phyloP scores from a whole-genome alignment of 106 monocot genomes.

The Chionographis japonica region DNA sequence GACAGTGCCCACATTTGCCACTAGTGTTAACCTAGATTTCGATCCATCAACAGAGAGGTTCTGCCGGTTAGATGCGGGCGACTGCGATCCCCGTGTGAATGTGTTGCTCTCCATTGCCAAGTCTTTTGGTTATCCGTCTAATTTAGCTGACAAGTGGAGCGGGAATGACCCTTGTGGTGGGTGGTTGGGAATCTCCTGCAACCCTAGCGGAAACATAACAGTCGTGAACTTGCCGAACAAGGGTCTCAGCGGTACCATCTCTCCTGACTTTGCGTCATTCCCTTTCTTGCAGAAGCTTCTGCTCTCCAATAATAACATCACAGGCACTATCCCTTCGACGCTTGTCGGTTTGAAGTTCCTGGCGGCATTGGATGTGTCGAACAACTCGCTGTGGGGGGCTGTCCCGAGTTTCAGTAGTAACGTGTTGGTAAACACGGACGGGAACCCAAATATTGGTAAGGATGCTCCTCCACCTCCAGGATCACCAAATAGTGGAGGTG shows the following conservation, averaged over 20 bases:
- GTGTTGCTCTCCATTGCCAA: slow-evolving; percentile 22
- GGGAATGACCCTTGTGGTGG: slow-evolving; percentile 24
- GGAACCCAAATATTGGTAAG: slow-evolving; percentile 33
- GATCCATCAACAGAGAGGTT: slow-evolving; percentile 14
- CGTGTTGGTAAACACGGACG: slow-evolving; percentile 16
- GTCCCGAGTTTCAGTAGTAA: slow-evolving; percentile 17
- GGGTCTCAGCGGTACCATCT: slow-evolving; percentile 25
- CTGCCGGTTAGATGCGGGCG: slow-evolving; percentile 1
- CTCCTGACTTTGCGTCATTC: slow-evolving; percentile 17
- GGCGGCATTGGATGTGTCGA: slow-evolving; percentile 21
- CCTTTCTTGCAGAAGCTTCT: slow-evolving; percentile 22
- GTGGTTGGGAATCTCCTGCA: slow-evolving; percentile 28
- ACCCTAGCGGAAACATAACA: slow-evolving; percentile 9
- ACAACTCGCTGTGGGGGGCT: slow-evolving; percentile 20
- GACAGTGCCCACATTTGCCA: slow-evolving; percentile 31
- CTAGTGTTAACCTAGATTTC: slow-evolving; percentile 13
- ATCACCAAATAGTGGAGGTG: neutral
- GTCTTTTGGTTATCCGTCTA: slow-evolving; percentile 22
- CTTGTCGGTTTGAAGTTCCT: slow-evolving; percentile 20
- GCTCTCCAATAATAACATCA: slow-evolving; percentile 22
- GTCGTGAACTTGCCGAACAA: slow-evolving; percentile 18
- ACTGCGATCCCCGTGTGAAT: slow-evolving; percentile 24
- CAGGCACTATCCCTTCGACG: slow-evolving; percentile 14
- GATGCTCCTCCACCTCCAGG: neutral
- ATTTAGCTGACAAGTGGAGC: slow-evolving; percentile 19